phyloP scores from a whole-genome alignment of 345 rosid species.

The Alliaria petiolata region DNA sequence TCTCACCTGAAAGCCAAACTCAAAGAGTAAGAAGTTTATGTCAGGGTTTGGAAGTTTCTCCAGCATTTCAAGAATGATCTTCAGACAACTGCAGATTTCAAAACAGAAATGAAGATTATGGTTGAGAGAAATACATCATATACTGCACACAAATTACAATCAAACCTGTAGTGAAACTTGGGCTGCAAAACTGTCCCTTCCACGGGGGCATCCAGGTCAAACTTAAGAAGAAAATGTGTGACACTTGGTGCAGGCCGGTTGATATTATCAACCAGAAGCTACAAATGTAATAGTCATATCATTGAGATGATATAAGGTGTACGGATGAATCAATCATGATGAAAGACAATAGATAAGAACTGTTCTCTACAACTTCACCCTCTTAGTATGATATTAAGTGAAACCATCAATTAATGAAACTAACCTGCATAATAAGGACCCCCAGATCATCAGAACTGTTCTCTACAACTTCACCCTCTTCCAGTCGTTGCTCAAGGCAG shows the following conservation, averaged over 20 bases:
- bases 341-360: not conserved
- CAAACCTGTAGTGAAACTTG: slow-evolving; percentile 89
- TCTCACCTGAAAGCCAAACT: slow-evolving; percentile 87
- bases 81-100: slow-evolving; percentile 68
- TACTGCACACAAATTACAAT: not conserved
- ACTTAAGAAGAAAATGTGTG: slow-evolving; percentile 87
- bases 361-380: not conserved
- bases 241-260: slow-evolving; percentile 89
- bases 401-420: slow-evolving; percentile 5
- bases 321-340: not conserved
- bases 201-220: slow-evolving; percentile 71
- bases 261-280: slow-evolving; percentile 84
- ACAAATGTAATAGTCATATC: slow-evolving; percentile 27
- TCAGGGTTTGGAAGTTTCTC: slow-evolving; percentile 77
- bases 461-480: slow-evolving; percentile 69
- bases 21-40: slow-evolving; percentile 73
- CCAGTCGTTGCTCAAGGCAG: slow-evolving; percentile 79
- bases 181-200: slow-evolving; percentile 88
- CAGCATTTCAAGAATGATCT: slow-evolving; percentile 85
- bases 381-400: not conserved
- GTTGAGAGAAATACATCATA: not conserved
- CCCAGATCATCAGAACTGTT: slow-evolving; percentile 75
- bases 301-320: not conserved
- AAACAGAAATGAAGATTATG: slow-evolving; percentile 1
- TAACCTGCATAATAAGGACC: slow-evolving; percentile 87